Evolutionary conservation across 2,329 filamentous ascomycete species (phyloP).

Genomic region (Beauveria scarabaeidicola): DNA sequence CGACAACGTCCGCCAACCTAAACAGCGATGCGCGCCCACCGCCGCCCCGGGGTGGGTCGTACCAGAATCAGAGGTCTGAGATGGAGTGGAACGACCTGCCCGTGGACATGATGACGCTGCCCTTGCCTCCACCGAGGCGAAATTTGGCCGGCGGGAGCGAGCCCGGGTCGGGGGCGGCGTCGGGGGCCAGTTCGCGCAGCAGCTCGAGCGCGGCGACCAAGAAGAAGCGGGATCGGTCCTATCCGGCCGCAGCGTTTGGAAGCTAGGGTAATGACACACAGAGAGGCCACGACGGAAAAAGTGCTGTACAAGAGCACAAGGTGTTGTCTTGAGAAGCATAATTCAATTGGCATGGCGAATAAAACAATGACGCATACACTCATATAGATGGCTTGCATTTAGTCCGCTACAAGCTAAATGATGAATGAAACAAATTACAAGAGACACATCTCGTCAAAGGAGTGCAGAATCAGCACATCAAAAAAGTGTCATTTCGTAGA

Average conservation of each 20-base stretch:
- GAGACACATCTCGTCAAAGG: background rate
- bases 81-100: constrained; percentile 61
- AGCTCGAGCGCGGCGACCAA: constrained; percentile 36
- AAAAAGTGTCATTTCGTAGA: background rate
- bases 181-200: constrained; percentile 45
- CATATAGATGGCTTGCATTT: background rate
- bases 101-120: constrained; percentile 42
- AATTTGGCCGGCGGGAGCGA: constrained; percentile 21
- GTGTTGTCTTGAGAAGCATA: background rate
- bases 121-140: constrained; percentile 20
- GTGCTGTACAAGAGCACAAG: background rate
- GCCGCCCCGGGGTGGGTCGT: constrained; percentile 34
- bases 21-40: constrained; percentile 16
- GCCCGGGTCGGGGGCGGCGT: constrained; percentile 34
- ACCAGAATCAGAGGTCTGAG: constrained; percentile 49
- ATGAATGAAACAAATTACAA: background rate
- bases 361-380: background rate
- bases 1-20: constrained; percentile 16
- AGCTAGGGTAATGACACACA: constrained; percentile 18
- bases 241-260: constrained; percentile 55
- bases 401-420: background rate
- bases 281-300: background rate
- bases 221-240: constrained; percentile 53
- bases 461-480: background rate
- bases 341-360: background rate